A percentile compares a stretch with the other conserved stretches of the same genome.
phyloP scores from a whole-genome alignment of 192 early-diverging fungal genomes.

The Jimgerdemannia lactiflua region DNA sequence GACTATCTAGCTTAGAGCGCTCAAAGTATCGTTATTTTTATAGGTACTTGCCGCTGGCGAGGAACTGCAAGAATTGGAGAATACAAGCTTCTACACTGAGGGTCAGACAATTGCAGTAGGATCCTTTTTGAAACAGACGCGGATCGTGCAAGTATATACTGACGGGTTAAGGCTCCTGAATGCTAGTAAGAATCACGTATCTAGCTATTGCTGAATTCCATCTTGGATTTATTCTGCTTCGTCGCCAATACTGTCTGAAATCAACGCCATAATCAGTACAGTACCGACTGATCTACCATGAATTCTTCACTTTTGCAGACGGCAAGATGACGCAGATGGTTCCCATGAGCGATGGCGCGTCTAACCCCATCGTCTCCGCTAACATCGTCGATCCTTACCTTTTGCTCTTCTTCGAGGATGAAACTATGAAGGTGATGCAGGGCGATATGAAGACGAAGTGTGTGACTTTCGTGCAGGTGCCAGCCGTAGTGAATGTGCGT shows the following conservation, averaged over 20 bases:
- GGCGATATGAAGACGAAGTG: conserved; percentile 51
- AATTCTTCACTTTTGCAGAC: conserved; percentile 24
- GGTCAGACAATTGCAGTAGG: conserved; percentile 80
- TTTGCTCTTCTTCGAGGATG: conserved; percentile 64
- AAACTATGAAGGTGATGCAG: conserved; percentile 56
- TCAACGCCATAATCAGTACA: background rate
- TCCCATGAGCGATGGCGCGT: conserved; percentile 38
- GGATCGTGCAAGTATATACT: conserved; percentile 84
- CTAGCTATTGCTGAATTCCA: no score
- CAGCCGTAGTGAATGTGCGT: conserved; percentile 42
- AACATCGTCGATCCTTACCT: conserved; percentile 83
- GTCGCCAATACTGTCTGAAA: background rate
- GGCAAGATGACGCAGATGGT: conserved; percentile 53
- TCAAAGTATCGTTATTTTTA: background rate
- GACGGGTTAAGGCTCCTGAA: conserved; percentile 71
- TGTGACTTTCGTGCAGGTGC: conserved; percentile 13
- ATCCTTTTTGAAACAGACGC: conserved; percentile 62
- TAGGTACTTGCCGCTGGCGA: conserved; percentile 81
- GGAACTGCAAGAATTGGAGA: conserved; percentile 76
- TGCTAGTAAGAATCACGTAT: conserved; percentile 37
- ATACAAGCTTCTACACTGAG: conserved; percentile 67
- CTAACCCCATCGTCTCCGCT: conserved; percentile 60
- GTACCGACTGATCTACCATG: no score
- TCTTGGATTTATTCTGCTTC: background rate
- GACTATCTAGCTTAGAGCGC: no score